Evolutionary conservation across 257 asterid species (phyloP).

Genomic region (Nicotiana sylvestris): DNA sequence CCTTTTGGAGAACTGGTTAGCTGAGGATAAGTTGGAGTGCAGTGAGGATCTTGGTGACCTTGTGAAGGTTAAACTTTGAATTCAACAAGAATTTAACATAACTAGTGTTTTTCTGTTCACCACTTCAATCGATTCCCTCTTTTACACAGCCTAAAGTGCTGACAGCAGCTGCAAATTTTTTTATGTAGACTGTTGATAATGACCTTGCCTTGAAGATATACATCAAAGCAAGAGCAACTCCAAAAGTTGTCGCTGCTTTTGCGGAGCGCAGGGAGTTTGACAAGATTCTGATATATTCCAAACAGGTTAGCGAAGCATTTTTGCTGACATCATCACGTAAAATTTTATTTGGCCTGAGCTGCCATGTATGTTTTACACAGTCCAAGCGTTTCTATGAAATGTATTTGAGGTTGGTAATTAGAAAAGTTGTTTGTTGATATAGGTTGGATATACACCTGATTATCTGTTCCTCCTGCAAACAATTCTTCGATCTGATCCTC

Average conservation of each 20-base stretch:
- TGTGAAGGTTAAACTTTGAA: slow-evolving; percentile 64
- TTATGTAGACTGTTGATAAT: slow-evolving; percentile 86
- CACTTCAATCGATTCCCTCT: slow-evolving; percentile 7
- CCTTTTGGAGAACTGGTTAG: slow-evolving; percentile 95
- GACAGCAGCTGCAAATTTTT: slow-evolving; percentile 8
- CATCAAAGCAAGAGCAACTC: slow-evolving; percentile 98
- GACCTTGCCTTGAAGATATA: slow-evolving; percentile 96
- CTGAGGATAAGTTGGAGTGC: slow-evolving; percentile 98
- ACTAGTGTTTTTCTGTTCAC: background rate
- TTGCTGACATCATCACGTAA: background rate
- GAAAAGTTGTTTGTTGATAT: slow-evolving; percentile 24
- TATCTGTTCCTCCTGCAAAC: slow-evolving; percentile 98
- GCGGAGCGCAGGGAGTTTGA: slow-evolving; percentile 99
- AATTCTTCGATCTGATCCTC: slow-evolving; percentile 97
- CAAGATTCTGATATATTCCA: slow-evolving; percentile 92
- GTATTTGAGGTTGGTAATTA: background rate
- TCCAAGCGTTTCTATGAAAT: background rate
- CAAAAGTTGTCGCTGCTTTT: slow-evolving; percentile 98
- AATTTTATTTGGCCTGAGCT: background rate
- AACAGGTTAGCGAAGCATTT: slow-evolving; percentile 58
- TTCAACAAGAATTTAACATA: background rate
- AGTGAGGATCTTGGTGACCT: slow-evolving; percentile 99
- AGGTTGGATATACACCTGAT: slow-evolving; percentile 98
- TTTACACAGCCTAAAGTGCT: background rate
- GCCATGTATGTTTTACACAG: background rate